Base-by-base conservation (phyloP, 352 stramenopile genomes). In the Pythium graminicola region DNA sequence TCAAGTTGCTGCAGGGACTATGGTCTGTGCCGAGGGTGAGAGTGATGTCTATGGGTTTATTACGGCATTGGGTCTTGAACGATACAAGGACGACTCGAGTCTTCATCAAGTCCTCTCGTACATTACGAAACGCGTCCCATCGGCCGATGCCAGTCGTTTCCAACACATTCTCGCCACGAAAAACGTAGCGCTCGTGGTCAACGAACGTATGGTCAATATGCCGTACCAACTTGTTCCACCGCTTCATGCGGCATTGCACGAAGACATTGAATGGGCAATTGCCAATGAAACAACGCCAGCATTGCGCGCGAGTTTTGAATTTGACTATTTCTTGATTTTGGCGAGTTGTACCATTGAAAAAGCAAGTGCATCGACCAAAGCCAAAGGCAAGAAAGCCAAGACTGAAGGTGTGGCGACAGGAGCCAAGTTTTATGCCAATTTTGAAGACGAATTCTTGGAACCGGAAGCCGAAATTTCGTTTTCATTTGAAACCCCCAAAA, bases 391-490 rank as follows among this genome's bases (percentile, higher is more conserved):
- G 64, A 91, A 90, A 65, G 65, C 67, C 53, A 90, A 91, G 67
- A 85, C 64, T 17, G 43, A 75, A 44, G 82, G 87, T 62, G 74
- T 73, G 26, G 67, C 84, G 56, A n/a, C n/a, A n/a, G 81, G 57
- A 14, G 69, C 65, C 47, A 90, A 86, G 73, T 75, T 86, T 51
- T 93, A 85, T 54, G 60, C 76, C 63, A 90, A 93, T 64, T 93
- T 93, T 59, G 83, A 93, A 51, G 83, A 93, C 55, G 83, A 93
- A 55, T 93, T 93, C 59, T 57, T 91, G 10, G 78, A 91, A 62
- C 64, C 78, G 41, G 73, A 89, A 27, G 83, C 78, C 11, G 70
- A 88, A 42, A 23, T 91, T 17, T 46, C 43, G 32, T 93, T 88
- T 57, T 60, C 76, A 13, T 88, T 93, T 48, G 77, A 91, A 44